Evolutionary conservation across 1,139 yeast species (phyloP).

Genomic region (Magnusiomyces fungicola): DNA sequence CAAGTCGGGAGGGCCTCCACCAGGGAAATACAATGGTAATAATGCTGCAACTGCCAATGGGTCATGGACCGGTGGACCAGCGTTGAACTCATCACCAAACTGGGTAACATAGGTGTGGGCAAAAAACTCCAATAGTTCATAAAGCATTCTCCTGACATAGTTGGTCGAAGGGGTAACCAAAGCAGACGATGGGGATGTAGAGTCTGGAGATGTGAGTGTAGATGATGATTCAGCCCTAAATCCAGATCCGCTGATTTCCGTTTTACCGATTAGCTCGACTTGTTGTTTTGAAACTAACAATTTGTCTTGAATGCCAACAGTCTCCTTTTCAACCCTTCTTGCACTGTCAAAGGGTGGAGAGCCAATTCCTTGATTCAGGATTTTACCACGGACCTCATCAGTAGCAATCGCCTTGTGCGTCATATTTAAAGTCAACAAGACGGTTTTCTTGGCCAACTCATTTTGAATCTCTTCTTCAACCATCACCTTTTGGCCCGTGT

Average conservation of each 20-base stretch:
- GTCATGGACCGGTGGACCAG: conserved; percentile 79
- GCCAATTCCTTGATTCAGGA: not conserved
- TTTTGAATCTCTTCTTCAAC: conserved; percentile 24
- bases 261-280: too few species aligned
- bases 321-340: not conserved
- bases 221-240: not conserved
- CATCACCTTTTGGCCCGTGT: not conserved
- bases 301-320: not conserved
- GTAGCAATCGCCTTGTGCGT: conserved; percentile 66
- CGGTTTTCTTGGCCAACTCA: conserved; percentile 41
- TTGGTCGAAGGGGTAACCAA: conserved; percentile 21
- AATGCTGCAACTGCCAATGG: conserved; percentile 64
- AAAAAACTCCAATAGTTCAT: conserved; percentile 52
- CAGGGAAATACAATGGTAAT: conserved; percentile 38
- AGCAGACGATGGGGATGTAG: conserved; percentile 8
- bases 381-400: conserved; percentile 33
- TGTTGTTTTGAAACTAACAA: too few species aligned
- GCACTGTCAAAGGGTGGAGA: not conserved
- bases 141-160: conserved; percentile 45
- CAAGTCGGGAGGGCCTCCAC: conserved; percentile 23
- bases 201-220: conserved; percentile 17
- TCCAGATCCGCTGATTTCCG: not conserved
- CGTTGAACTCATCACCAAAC: conserved; percentile 35
- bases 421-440: conserved; percentile 59
- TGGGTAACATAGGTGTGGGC: conserved; percentile 39